Evolutionary conservation across 768 basidiomycete species (phyloP).

Genomic region (Lentinula sp.): DNA sequence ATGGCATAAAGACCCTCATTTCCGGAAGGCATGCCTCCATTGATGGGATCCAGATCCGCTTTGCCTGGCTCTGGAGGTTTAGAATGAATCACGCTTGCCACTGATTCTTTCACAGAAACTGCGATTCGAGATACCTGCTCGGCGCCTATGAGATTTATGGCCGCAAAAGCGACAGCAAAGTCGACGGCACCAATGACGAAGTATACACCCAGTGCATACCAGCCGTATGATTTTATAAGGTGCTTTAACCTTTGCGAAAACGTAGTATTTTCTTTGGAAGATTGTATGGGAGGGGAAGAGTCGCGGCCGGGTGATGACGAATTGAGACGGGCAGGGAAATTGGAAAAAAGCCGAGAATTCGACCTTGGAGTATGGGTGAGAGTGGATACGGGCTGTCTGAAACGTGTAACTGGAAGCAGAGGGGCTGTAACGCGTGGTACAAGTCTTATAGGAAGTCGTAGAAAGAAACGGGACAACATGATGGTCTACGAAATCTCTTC

Average conservation of each 20-base stretch:
- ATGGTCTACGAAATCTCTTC: not conserved
- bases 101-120: slow-evolving; percentile 44
- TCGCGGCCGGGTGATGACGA: slow-evolving; percentile 24
- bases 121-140: slow-evolving; percentile 79
- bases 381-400: slow-evolving; percentile 20
- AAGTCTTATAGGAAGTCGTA: slow-evolving; percentile 42
- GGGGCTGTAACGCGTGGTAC: slow-evolving; percentile 40
- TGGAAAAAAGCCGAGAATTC: slow-evolving; percentile 41
- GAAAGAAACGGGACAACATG: slow-evolving; percentile 26
- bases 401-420: slow-evolving; percentile 39
- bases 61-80: slow-evolving; percentile 61
- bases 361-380: slow-evolving; percentile 24
- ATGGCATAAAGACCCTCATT: slow-evolving; percentile 87
- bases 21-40: slow-evolving; percentile 27
- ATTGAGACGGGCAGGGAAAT: slow-evolving; percentile 42
- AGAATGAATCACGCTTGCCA: slow-evolving; percentile 38
- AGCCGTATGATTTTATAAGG: slow-evolving; percentile 89
- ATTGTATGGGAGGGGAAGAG: slow-evolving; percentile 21
- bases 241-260: slow-evolving; percentile 70
- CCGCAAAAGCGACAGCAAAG: slow-evolving; percentile 78
- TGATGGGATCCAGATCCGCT: slow-evolving; percentile 51
- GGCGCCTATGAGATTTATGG: slow-evolving; percentile 83
- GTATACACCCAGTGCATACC: slow-evolving; percentile 95
- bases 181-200: slow-evolving; percentile 67
- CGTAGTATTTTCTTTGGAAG: slow-evolving; percentile 40